Percentiles rank a stretch among this genome's conserved stretches.
Evolutionary conservation across 2,329 filamentous ascomycete species (phyloP).

Genomic region (Aspergillus nomiae): DNA sequence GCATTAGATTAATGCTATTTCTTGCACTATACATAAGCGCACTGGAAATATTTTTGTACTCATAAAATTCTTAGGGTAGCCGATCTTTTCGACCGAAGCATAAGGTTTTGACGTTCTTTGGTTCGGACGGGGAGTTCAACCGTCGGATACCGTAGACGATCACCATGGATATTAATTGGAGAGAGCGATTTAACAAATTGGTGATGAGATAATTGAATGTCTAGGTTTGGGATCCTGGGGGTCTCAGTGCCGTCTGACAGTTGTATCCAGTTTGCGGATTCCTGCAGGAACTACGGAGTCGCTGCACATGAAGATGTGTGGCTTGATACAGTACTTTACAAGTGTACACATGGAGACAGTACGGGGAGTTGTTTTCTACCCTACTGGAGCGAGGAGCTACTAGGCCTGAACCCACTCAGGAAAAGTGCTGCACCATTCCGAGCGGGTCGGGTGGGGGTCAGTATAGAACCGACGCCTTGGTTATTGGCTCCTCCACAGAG

Average conservation of each 20-base stretch:
- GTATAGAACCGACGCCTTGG: constrained; percentile 7
- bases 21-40: neutral
- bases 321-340: constrained; percentile 1
- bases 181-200: neutral
- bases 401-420: neutral
- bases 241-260: constrained; percentile 1
- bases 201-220: neutral
- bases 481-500: constrained; percentile 4
- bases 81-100: neutral
- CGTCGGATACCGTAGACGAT: constrained; percentile 1
- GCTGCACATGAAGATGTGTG: neutral
- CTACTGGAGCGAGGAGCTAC: neutral
- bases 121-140: neutral
- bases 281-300: neutral
- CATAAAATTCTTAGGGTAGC: neutral
- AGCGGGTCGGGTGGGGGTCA: neutral
- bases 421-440: constrained; percentile 4
- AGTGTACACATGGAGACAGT: neutral
- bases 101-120: neutral
- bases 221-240: neutral
- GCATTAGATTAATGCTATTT: neutral
- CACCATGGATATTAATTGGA: neutral
- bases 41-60: neutral
- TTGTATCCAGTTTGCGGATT: neutral
- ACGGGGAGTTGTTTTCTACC: neutral